phyloP scores from a whole-genome alignment of 1,284 basidiomycete species.

The Trichosporon ovoides region DNA sequence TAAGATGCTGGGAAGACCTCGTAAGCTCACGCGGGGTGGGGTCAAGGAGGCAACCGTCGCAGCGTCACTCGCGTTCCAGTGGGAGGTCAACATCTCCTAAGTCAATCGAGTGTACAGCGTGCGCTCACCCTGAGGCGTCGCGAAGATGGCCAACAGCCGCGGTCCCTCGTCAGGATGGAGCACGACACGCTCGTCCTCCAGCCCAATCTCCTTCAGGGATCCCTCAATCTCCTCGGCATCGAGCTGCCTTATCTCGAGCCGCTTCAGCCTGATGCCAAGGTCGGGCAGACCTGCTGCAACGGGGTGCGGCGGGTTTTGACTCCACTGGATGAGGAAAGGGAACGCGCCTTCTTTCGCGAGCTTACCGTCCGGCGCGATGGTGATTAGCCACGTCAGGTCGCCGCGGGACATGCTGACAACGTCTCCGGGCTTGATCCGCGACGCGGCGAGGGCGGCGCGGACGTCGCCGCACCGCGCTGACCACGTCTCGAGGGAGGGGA shows the following conservation, averaged over 20 bases:
- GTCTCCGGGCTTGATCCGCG: slow-evolving; percentile 4
- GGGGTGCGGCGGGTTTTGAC: slow-evolving; percentile 1
- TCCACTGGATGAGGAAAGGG: slow-evolving; percentile 10
- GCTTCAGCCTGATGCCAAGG: not conserved
- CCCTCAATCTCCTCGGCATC: not conserved
- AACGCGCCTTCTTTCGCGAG: slow-evolving; percentile 6
- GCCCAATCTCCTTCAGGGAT: not conserved
- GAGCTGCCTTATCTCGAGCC: slow-evolving; percentile 2
- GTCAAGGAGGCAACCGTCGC: too few relatives aligned
- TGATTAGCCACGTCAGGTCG: slow-evolving; percentile 9
- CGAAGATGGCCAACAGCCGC: slow-evolving; percentile 2
- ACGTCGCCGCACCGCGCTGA: slow-evolving; percentile 7
- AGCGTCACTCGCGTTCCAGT: too few relatives aligned
- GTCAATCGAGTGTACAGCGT: not conserved
- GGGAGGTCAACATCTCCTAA: too few relatives aligned
- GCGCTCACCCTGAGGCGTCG: slow-evolving; percentile 6
- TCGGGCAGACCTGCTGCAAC: slow-evolving; percentile 3
- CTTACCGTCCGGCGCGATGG: slow-evolving; percentile 5
- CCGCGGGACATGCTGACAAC: slow-evolving; percentile 8
- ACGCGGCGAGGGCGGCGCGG: not conserved
- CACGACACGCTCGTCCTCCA: not conserved
- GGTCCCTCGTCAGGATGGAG: not conserved
- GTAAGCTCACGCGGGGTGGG: too few relatives aligned
- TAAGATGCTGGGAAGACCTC: too few relatives aligned
- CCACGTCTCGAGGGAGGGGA: slow-evolving; percentile 6